Conservation (phyloP, 2,329 filamentous ascomycete species). For the Curvularia sp. region DNA sequence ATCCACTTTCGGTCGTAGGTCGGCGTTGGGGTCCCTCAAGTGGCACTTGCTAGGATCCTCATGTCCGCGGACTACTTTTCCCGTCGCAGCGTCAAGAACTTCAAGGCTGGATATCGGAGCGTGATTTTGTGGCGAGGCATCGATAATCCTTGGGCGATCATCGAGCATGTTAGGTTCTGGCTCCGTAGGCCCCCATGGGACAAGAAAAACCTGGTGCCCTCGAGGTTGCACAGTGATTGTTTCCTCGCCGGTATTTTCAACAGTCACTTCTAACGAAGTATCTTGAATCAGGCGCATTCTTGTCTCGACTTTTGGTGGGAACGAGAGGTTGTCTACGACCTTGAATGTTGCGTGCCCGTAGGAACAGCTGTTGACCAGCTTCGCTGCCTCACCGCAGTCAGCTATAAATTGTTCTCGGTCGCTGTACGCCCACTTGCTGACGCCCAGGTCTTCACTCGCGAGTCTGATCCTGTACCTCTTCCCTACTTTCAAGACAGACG, state of each 20-base stretch:
- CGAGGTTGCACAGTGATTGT: conserved; percentile 5
- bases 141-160: neutral
- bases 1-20: conserved; percentile 1
- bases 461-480: conserved; percentile 3
- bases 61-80: conserved; percentile 1
- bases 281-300: neutral
- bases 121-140: neutral
- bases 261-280: neutral
- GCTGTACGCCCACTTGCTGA: conserved; percentile 3
- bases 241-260: neutral
- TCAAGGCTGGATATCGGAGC: neutral
- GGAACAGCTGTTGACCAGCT: conserved; percentile 8
- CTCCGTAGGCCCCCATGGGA: conserved; percentile 7
- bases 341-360: conserved; percentile 4
- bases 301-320: neutral
- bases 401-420: neutral
- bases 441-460: neutral
- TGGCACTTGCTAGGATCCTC: neutral
- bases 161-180: conserved; percentile 1
- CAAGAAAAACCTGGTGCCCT: conserved; percentile 5
- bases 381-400: neutral
- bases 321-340: neutral
- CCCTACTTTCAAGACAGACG: neutral
- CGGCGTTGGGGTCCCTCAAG: conserved; percentile 5
- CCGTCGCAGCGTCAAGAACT: conserved; percentile 1